These are phyloP conservation scores for Dendrostoma leiphaemia DNA, from an alignment of 2,329 filamentous ascomycete species.

Conservation along the genomic window DNA sequence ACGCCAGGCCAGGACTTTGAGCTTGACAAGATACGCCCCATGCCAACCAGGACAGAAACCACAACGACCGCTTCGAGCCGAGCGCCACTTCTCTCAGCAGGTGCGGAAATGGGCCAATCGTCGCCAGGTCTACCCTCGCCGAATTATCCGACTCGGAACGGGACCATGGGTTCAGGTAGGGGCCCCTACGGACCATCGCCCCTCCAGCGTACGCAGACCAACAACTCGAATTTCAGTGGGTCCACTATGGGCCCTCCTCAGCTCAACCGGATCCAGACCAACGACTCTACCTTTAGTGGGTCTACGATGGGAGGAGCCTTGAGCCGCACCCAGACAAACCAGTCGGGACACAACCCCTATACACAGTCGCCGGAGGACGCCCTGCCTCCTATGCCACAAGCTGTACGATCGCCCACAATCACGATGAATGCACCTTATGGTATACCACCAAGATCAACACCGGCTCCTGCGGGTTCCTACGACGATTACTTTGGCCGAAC, in stretches of 20 bases:
- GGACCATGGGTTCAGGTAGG: slow-evolving; percentile 22
- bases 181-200: slow-evolving; percentile 23
- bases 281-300: slow-evolving; percentile 22
- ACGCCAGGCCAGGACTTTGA: slow-evolving; percentile 50
- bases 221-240: slow-evolving; percentile 22
- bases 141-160: slow-evolving; percentile 20
- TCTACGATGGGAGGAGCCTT: slow-evolving; percentile 15
- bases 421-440: slow-evolving; percentile 19
- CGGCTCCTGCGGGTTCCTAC: slow-evolving; percentile 12
- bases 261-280: slow-evolving; percentile 26
- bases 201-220: slow-evolving; percentile 25
- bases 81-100: slow-evolving; percentile 28
- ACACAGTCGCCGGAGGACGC: slow-evolving; percentile 23
- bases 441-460: slow-evolving; percentile 16
- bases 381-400: slow-evolving; percentile 26
- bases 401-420: slow-evolving; percentile 23
- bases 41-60: slow-evolving; percentile 35
- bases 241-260: slow-evolving; percentile 17
- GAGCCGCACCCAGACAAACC: slow-evolving; percentile 26
- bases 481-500: slow-evolving; percentile 18
- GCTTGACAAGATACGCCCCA: slow-evolving; percentile 51
- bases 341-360: slow-evolving; percentile 23
- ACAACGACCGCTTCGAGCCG: slow-evolving; percentile 26
- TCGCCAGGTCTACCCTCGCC: slow-evolving; percentile 29
- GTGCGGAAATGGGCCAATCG: slow-evolving; percentile 30